phyloP scores from a whole-genome alignment of 257 asterid species.

The Jaltomata sinuosa region DNA sequence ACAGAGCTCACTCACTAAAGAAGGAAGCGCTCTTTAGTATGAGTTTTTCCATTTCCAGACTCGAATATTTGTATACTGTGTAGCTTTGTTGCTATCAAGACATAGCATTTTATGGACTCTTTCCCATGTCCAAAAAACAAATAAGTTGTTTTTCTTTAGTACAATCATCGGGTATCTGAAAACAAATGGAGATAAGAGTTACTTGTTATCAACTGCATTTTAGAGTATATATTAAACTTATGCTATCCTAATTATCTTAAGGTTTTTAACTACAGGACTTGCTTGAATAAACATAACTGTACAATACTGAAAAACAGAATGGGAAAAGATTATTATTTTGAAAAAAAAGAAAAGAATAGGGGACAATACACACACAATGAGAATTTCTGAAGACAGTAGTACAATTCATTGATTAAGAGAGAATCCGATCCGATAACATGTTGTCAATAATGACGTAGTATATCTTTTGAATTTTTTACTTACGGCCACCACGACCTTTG shows the following conservation, averaged over 20 bases:
- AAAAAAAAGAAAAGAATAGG: background rate
- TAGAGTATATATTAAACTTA: background rate
- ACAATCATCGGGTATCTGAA: background rate
- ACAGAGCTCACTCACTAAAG: too few relatives aligned
- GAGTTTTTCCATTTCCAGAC: too few relatives aligned
- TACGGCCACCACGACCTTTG: background rate
- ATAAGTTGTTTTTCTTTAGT: too few relatives aligned
- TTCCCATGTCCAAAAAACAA: too few relatives aligned
- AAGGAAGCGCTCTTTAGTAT: too few relatives aligned
- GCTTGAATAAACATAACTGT: background rate
- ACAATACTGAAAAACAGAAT: background rate
- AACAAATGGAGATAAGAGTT: too few relatives aligned
- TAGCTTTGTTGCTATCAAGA: too few relatives aligned
- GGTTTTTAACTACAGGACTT: background rate
- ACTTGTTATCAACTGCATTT: background rate
- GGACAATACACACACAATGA: background rate
- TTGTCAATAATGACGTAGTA: background rate
- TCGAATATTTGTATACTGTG: too few relatives aligned
- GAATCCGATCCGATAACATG: background rate
- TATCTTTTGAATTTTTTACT: background rate
- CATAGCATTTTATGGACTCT: too few relatives aligned
- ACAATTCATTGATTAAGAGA: background rate
- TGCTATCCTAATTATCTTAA: too few relatives aligned
- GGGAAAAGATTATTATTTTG: background rate
- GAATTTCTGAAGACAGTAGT: background rate